These are phyloP conservation scores for Camellia japonica DNA, from an alignment of 148 eudicot genomes.

Conservation along the genomic window DNA sequence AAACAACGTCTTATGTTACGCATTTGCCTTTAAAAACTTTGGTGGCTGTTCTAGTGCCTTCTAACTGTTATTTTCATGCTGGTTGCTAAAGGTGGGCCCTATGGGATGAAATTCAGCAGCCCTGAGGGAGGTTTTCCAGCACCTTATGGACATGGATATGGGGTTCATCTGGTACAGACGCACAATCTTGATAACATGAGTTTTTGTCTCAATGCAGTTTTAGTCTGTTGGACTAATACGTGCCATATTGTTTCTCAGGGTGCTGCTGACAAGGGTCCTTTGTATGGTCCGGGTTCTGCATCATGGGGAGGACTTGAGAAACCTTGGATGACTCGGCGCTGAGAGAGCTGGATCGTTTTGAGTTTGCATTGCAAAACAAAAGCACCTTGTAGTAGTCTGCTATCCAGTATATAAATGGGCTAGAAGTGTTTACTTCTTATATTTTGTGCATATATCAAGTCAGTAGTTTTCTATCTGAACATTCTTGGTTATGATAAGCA, in stretches of 20 bases:
- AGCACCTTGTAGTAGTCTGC: conserved; percentile 23
- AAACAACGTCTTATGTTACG: too few species aligned
- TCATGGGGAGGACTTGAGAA: conserved; percentile 76
- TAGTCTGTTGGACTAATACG: conserved; percentile 13
- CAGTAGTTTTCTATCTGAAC: conserved; percentile 26
- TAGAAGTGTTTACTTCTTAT: conserved; percentile 36
- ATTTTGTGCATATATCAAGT: conserved; percentile 28
- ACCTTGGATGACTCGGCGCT: conserved; percentile 60
- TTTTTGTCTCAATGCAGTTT: neutral
- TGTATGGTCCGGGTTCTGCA: conserved; percentile 76
- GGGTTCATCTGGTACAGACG: conserved; percentile 59
- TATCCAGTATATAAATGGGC: conserved; percentile 37
- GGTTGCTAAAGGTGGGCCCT: conserved; percentile 59
- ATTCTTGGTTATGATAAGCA: conserved; percentile 27
- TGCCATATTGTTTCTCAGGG: conserved; percentile 43
- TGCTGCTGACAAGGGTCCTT: conserved; percentile 67
- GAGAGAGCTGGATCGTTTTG: conserved; percentile 37
- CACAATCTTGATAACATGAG: conserved; percentile 2
- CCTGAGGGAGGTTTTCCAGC: conserved; percentile 54
- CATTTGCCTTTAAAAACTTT: too few species aligned
- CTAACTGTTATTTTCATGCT: conserved; percentile 21
- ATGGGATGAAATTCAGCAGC: conserved; percentile 60
- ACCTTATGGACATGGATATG: conserved; percentile 75
- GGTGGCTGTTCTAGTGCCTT: neutral
- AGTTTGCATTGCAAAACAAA: conserved; percentile 10